phyloP scores from a whole-genome alignment of 306 rosid species.

The Benincasa hispida region DNA sequence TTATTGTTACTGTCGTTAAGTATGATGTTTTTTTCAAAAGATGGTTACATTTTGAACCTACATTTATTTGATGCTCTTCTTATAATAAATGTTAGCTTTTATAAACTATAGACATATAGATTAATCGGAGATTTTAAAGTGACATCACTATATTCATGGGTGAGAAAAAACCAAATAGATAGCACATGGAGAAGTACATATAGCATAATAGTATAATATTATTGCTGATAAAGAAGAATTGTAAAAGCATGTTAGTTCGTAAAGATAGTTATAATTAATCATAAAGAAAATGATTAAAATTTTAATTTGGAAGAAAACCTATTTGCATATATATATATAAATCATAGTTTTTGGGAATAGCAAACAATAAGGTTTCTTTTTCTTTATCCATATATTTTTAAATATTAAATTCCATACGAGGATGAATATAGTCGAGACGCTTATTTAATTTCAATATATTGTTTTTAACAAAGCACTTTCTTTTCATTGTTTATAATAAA shows the following conservation, averaged over 20 bases:
- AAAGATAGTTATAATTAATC: not conserved
- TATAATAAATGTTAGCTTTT: not conserved
- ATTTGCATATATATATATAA: not conserved
- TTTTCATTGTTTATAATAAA: not conserved
- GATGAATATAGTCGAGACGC: not conserved
- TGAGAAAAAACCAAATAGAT: not conserved
- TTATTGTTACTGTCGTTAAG: no score
- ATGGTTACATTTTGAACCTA: no score
- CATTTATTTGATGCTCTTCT: no score
- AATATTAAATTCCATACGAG: no score
- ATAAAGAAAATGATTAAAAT: not conserved
- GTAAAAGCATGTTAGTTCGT: not conserved
- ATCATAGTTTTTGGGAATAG: not conserved
- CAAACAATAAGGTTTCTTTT: not conserved
- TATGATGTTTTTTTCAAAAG: no score
- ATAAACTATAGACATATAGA: not conserved
- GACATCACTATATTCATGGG: not conserved
- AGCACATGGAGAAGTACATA: not conserved
- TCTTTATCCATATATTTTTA: no score
- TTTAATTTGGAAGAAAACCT: not conserved
- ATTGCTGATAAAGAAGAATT: not conserved
- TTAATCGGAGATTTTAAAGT: not conserved
- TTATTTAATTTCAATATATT: not conserved
- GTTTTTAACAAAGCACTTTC: not conserved
- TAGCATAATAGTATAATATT: no score